A percentile compares a stretch with the other conserved stretches of the same genome.
Conservation (phyloP, 129 eudicot genomes). For the Silybum marianum region DNA sequence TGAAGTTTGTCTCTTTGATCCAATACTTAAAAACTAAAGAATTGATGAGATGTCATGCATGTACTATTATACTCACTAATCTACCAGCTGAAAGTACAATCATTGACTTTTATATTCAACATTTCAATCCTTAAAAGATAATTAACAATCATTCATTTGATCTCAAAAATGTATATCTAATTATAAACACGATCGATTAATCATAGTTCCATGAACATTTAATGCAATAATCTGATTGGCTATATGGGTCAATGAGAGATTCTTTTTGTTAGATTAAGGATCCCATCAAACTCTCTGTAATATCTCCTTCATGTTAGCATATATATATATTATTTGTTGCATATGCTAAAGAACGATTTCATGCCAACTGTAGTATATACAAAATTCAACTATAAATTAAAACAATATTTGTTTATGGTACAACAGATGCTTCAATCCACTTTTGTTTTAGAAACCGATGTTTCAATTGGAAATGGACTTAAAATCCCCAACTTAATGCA, state of each 20-base stretch:
- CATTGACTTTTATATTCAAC: slow-evolving; percentile 24
- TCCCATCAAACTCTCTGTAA: not conserved
- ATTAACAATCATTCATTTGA: slow-evolving; percentile 27
- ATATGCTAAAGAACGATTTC: not conserved
- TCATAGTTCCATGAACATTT: slow-evolving; percentile 17
- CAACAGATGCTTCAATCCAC: slow-evolving; percentile 23
- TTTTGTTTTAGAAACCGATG: slow-evolving; percentile 30
- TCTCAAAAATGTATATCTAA: slow-evolving; percentile 15
- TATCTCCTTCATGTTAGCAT: slow-evolving; percentile 19
- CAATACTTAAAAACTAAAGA: slow-evolving; percentile 26
- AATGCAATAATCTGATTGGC: slow-evolving; percentile 26
- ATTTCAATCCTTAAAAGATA: not conserved
- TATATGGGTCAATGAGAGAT: slow-evolving; percentile 22
- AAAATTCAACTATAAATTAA: slow-evolving; percentile 16
- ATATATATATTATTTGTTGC: not conserved
- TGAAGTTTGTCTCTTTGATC: slow-evolving; percentile 27
- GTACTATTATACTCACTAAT: slow-evolving; percentile 34
- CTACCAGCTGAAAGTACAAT: slow-evolving; percentile 31
- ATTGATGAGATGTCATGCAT: slow-evolving; percentile 29
- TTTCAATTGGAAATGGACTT: slow-evolving; percentile 82
- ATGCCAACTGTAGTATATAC: slow-evolving; percentile 9
- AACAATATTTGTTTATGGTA: slow-evolving; percentile 10
- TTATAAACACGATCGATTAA: not conserved
- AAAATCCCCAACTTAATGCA: slow-evolving; percentile 72
- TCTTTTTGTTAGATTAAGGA: not conserved